These are phyloP conservation scores for Eucalyptus grandis DNA, from an alignment of 345 rosid genomes.

Conservation along the genomic window DNA sequence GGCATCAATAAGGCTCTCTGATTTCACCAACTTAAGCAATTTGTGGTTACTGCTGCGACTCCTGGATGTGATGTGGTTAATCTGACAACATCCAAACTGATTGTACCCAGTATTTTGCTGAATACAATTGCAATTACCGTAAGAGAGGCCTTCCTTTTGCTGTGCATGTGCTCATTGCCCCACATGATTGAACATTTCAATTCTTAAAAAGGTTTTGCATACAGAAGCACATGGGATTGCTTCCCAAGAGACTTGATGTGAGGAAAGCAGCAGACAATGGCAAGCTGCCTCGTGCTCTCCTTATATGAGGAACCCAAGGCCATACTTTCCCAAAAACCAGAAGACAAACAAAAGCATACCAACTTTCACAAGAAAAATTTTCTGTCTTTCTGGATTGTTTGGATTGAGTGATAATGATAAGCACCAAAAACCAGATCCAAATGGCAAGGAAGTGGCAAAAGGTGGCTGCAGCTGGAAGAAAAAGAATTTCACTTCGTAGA, in stretches of 20 bases:
- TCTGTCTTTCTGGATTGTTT: not conserved
- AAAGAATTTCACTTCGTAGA: not conserved
- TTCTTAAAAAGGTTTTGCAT: not conserved
- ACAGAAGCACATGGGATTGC: not conserved
- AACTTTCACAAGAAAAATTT: not conserved
- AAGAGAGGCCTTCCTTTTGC: not conserved
- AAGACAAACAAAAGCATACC: not conserved
- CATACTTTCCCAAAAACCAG: not conserved
- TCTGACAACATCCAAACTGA: not conserved
- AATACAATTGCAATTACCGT: not conserved
- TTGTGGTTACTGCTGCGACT: not conserved
- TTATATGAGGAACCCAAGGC: not conserved
- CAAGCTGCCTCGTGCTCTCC: not conserved
- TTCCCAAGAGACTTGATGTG: not conserved
- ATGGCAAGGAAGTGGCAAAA: constrained; percentile 25
- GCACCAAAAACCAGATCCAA: constrained; percentile 10
- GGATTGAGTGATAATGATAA: not conserved
- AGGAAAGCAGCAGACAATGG: not conserved
- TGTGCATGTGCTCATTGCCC: not conserved
- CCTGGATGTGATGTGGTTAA: not conserved
- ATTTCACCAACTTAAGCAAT: not conserved
- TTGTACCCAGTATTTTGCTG: not conserved
- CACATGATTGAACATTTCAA: not conserved
- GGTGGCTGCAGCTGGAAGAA: not conserved
- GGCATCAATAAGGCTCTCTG: not conserved